Percentiles rank a stretch among this genome's conserved stretches.
These are phyloP conservation scores for Phytophthora nicotianae DNA, from an alignment of 352 stramenopile species.

Conservation along the genomic window DNA sequence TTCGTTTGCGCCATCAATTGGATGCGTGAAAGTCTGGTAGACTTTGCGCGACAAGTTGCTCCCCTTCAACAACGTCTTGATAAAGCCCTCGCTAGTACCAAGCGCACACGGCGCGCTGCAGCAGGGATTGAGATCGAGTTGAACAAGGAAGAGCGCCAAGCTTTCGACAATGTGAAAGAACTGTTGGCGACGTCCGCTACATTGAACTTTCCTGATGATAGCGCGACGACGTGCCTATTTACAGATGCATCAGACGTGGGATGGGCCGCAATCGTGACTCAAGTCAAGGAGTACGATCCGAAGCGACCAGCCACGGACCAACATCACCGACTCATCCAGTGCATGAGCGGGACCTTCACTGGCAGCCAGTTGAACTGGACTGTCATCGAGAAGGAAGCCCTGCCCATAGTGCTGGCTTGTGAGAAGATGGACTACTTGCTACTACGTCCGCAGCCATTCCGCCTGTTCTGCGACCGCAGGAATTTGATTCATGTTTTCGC, in stretches of 20 bases:
- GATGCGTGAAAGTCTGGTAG: conserved; percentile 2
- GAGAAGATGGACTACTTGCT: too few relatives aligned
- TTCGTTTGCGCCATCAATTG: conserved; percentile 5
- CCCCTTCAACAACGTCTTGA: background rate
- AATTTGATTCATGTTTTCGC: too few relatives aligned
- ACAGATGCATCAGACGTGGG: background rate
- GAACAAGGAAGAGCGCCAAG: background rate
- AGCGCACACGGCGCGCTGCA: background rate
- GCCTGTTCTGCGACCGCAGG: too few relatives aligned
- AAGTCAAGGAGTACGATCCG: background rate
- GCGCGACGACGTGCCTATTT: background rate
- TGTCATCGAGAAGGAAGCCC: too few relatives aligned
- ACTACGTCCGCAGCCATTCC: too few relatives aligned
- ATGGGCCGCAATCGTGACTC: background rate
- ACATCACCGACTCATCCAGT: too few relatives aligned
- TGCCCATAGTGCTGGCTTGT: too few relatives aligned
- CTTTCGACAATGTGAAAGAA: background rate
- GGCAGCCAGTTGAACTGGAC: too few relatives aligned
- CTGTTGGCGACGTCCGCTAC: background rate
- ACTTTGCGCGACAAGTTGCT: background rate
- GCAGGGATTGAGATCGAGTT: background rate
- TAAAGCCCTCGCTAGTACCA: background rate
- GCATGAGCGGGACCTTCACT: too few relatives aligned
- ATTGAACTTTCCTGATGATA: background rate
- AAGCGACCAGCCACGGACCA: too few relatives aligned